Conservation (phyloP, 169 alveolate genomes). For the Plasmodium yoelii region DNA sequence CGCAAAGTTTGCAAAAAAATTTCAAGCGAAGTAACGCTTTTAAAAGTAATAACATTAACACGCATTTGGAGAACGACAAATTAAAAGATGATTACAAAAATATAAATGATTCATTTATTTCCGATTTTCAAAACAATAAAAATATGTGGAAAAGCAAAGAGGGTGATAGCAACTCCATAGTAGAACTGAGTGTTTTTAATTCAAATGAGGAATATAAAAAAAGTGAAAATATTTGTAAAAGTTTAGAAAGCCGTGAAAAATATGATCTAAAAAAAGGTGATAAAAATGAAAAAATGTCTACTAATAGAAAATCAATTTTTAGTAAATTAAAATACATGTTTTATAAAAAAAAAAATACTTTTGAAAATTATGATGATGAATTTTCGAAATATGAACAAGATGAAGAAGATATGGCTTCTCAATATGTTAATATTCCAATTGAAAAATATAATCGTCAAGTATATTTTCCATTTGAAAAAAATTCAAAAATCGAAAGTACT, state of each 20-base stretch:
- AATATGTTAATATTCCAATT: neutral
- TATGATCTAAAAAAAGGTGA: neutral
- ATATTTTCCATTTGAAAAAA: too few species aligned
- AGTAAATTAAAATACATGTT: constrained; percentile 43
- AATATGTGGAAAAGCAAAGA: too few species aligned
- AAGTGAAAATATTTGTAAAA: neutral
- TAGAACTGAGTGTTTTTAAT: constrained; percentile 40
- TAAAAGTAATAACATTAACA: too few species aligned
- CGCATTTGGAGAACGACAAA: too few species aligned
- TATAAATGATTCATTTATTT: too few species aligned
- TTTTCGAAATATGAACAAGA: neutral
- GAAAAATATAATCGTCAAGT: too few species aligned
- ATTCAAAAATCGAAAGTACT: neutral
- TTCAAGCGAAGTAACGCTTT: too few species aligned
- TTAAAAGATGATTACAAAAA: too few species aligned
- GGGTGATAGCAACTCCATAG: neutral
- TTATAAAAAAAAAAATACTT: constrained; percentile 39
- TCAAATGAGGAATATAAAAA: constrained; percentile 5
- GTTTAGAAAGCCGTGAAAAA: constrained; percentile 3
- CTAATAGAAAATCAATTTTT: constrained; percentile 31
- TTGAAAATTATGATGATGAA: constrained; percentile 2
- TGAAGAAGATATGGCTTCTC: neutral
- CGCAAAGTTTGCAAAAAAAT: too few species aligned
- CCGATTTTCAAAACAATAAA: too few species aligned
- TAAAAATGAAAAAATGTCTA: too few species aligned